phyloP scores from a whole-genome alignment of 1,139 yeast genomes.

The Geotrichum phurueaensis region DNA sequence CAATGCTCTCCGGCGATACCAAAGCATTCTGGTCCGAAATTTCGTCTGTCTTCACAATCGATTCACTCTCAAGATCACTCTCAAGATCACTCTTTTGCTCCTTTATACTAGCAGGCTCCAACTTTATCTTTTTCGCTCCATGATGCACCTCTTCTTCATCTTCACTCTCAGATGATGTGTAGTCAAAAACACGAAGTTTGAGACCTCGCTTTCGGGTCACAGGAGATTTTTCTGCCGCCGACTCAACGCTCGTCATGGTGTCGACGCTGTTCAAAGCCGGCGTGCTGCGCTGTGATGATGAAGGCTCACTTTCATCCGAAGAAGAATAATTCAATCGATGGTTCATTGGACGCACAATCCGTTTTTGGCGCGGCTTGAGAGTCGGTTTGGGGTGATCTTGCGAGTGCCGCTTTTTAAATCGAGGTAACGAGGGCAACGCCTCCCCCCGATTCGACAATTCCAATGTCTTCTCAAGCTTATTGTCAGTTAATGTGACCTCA shows the following conservation, averaged over 20 bases:
- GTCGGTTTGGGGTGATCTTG: neutral
- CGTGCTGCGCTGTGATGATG: conserved; percentile 25
- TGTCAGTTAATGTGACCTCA: conserved; percentile 28
- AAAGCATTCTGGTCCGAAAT: no score
- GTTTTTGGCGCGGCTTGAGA: conserved; percentile 24
- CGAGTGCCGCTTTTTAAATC: conserved; percentile 43
- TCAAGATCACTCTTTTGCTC: neutral
- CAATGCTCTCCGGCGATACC: neutral
- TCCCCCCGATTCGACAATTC: neutral
- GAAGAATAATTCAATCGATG: conserved; percentile 59
- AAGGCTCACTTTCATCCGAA: conserved; percentile 43
- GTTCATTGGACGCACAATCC: conserved; percentile 53
- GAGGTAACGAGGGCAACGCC: conserved; percentile 39
- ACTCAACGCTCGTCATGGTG: neutral
- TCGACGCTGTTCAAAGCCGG: conserved; percentile 34
- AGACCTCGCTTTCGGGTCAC: neutral
- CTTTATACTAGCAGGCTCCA: neutral
- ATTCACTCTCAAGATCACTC: neutral
- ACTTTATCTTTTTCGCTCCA: neutral
- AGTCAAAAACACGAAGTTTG: conserved; percentile 20
- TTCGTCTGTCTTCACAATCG: neutral
- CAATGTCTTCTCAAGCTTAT: neutral
- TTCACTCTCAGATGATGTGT: conserved; percentile 26
- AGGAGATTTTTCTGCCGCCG: neutral
- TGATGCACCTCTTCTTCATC: conserved; percentile 19